These are phyloP conservation scores for Diaporthe citri DNA, from an alignment of 2,329 filamentous ascomycete genomes.

Conservation along the genomic window DNA sequence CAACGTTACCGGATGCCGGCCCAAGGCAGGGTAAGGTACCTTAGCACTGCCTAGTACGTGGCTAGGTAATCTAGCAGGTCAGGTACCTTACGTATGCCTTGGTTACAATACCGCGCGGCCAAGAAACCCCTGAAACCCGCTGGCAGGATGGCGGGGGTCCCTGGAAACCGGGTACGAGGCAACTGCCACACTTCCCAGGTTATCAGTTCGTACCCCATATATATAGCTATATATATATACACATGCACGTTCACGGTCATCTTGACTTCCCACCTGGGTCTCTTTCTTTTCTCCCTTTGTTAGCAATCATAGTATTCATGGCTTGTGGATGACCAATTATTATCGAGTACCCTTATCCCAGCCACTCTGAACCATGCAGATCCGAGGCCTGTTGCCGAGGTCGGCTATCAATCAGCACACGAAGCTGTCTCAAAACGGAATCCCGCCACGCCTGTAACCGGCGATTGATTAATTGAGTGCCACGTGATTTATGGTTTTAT, in stretches of 20 bases:
- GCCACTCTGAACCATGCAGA: neutral
- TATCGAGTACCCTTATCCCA: neutral
- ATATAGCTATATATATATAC: neutral
- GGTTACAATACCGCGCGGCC: conserved; percentile 18
- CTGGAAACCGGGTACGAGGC: conserved; percentile 1
- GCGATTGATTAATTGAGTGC: neutral
- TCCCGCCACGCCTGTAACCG: neutral
- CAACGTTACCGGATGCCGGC: neutral
- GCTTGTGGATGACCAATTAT: neutral
- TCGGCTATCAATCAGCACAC: neutral
- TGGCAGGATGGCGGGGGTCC: neutral
- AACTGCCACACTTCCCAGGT: neutral
- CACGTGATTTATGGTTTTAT: neutral
- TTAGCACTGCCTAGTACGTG: neutral
- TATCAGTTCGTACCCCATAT: neutral
- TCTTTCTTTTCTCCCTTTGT: neutral
- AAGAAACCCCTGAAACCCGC: conserved; percentile 19
- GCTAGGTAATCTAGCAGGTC: neutral
- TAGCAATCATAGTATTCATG: neutral
- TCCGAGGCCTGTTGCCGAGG: neutral
- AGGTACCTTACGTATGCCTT: conserved; percentile 5
- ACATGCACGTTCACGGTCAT: neutral
- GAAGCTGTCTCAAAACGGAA: neutral
- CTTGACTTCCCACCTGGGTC: no score
- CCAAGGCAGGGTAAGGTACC: neutral